A percentile compares a stretch with the other conserved stretches of the same genome.
Conservation (phyloP, 2,329 filamentous ascomycete genomes). For the Fusarium oxysporum region DNA sequence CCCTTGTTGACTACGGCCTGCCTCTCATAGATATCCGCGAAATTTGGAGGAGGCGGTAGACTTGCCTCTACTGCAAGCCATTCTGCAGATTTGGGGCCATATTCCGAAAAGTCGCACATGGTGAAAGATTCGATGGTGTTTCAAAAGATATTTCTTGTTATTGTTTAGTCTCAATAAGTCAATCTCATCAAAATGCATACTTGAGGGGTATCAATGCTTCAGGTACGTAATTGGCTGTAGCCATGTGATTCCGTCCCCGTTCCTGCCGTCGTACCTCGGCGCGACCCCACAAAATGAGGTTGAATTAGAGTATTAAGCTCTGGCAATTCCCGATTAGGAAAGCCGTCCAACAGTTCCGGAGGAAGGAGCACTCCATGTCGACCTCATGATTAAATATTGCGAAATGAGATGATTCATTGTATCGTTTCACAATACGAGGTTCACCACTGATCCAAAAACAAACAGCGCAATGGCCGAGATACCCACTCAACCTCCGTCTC, state of each 20-base stretch:
- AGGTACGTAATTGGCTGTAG: neutral
- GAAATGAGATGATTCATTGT: neutral
- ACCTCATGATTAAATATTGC: neutral
- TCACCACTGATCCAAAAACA: neutral
- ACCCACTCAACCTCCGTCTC: slow-evolving; percentile 21
- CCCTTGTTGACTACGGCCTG: slow-evolving; percentile 16
- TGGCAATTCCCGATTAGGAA: slow-evolving; percentile 11
- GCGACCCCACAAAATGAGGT: neutral
- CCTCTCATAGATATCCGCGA: slow-evolving; percentile 16
- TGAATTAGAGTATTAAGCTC: neutral
- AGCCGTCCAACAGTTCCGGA: neutral
- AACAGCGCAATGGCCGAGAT: slow-evolving; percentile 12
- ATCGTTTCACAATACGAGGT: neutral
- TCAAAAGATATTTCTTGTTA: accelerated
- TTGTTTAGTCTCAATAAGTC: neutral
- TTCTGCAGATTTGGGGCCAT: slow-evolving; percentile 56
- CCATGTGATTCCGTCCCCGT: neutral
- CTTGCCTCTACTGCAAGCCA: slow-evolving; percentile 54
- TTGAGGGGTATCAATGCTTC: neutral
- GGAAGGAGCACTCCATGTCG: neutral
- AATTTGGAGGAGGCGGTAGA: slow-evolving; percentile 2
- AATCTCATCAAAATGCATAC: neutral
- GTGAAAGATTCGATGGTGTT: neutral
- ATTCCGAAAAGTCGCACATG: slow-evolving; percentile 49
- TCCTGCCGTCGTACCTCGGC: neutral